Percentiles rank a stretch among this genome's conserved stretches.
These are phyloP conservation scores for Podospora didyma DNA, from an alignment of 495 filamentous ascomycete genomes.

Conservation along the genomic window DNA sequence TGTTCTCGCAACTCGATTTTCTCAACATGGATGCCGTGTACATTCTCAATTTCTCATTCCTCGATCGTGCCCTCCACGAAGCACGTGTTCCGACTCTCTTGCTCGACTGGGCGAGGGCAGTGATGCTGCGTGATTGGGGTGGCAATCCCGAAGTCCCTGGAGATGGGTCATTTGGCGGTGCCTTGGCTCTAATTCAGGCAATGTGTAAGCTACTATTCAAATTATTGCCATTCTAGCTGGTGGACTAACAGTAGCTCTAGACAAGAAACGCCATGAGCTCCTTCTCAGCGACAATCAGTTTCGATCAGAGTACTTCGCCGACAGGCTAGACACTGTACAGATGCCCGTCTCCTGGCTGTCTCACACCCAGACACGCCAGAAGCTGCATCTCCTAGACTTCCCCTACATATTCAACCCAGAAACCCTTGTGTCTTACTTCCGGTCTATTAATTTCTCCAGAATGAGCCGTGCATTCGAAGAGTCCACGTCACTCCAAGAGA, in stretches of 20 bases:
- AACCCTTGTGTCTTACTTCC: conserved; percentile 76
- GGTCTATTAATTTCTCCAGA: conserved; percentile 76
- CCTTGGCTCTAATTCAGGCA: conserved; percentile 68
- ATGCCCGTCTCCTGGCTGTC: conserved; percentile 73
- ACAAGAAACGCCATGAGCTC: conserved; percentile 58
- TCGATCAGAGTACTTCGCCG: conserved; percentile 68
- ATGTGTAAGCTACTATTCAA: conserved; percentile 52
- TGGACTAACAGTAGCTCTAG: conserved; percentile 26
- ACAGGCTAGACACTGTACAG: conserved; percentile 72
- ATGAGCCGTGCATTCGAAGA: conserved; percentile 77
- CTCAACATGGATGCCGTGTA: conserved; percentile 34
- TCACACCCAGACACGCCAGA: conserved; percentile 52
- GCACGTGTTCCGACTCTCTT: conserved; percentile 52
- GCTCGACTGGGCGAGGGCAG: conserved; percentile 74
- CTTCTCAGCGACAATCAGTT: conserved; percentile 65
- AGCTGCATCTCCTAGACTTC: conserved; percentile 72
- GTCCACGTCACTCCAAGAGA: conserved; percentile 58
- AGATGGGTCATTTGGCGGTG: conserved; percentile 65
- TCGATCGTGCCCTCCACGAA: conserved; percentile 45
- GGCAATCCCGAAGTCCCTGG: conserved; percentile 63
- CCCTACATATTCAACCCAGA: conserved; percentile 75
- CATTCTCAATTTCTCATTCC: conserved; percentile 42
- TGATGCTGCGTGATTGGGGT: conserved; percentile 75
- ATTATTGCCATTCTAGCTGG: neutral
- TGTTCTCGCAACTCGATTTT: conserved; percentile 48